Base-by-base conservation (phyloP, 2,329 filamentous ascomycete species). In the Macrophomina pseudophaseolina region DNA sequence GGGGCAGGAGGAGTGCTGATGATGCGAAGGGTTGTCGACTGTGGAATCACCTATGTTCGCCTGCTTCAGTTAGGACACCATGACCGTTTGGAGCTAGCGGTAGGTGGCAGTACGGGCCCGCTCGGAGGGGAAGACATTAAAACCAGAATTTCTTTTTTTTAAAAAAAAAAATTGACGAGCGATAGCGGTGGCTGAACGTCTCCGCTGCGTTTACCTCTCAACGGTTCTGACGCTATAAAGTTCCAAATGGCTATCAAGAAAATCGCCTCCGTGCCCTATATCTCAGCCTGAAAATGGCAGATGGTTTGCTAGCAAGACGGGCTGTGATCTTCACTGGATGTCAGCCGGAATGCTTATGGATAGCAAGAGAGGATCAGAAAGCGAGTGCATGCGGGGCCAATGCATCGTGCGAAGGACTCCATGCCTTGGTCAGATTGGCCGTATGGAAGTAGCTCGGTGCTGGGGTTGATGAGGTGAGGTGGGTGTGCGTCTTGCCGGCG, bases 161-260 rank as follows among this genome's bases (percentile, higher is more conserved):
- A 33, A 52, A 32, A 9, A 4, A 23, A 54, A 54, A 54, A 38
- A 54, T 38, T 54, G 52, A 54, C 52, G 32, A 40, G 33, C 52
- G 52, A 38, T 54, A 54, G 52, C 33, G 52, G 52, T 32, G 52
- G 52, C 32, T 54, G 18, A 40, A 38, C 52, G 28, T 52, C 49
- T 33, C 49, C 28, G 49, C 49, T 14, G 28, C 28, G 28, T 33
- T 32, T 23, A 2, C 23, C 14, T 30, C 28, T 12, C 28, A 52
- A n/a, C 28, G 30, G 49, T 52, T 7, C 35, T 33, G 3, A 16
- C 28, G 49, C 28, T 30, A 52, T 30, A 4, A 5, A 30, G 12
- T n/a, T 44, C 11, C 11, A 9, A 23, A 14, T 44, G 5, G 16
- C 16, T 14, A 12, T 16, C 35, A 6, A 14, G 12, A 9, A n/a